Conservation (phyloP, 176 grass and related monocot species). For the Luzula sylvatica region DNA sequence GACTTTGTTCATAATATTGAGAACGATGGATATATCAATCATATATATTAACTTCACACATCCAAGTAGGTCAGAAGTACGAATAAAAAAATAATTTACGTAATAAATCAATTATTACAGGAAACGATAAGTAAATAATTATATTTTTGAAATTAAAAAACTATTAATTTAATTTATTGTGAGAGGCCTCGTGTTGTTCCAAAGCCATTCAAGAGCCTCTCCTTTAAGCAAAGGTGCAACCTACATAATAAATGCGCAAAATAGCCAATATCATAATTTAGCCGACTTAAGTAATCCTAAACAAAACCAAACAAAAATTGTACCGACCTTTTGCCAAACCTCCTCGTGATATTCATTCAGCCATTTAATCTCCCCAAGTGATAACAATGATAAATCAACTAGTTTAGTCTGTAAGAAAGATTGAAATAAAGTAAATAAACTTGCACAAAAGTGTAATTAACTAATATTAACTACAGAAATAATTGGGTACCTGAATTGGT, state of each 20-base stretch:
- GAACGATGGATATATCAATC: too few relatives aligned
- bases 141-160: too few relatives aligned
- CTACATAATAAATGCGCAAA: constrained; percentile 23
- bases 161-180: too few relatives aligned
- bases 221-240: constrained; percentile 67
- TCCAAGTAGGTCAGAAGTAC: too few relatives aligned
- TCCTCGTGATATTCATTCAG: constrained; percentile 62
- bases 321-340: constrained; percentile 83
- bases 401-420: constrained; percentile 48
- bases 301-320: neutral
- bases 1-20: too few relatives aligned
- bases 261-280: neutral
- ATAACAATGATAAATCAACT: constrained; percentile 54
- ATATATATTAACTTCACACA: too few relatives aligned
- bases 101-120: too few relatives aligned
- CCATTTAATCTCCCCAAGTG: constrained; percentile 64
- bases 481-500: constrained; percentile 77
- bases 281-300: neutral
- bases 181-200: constrained; percentile 68
- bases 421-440: neutral
- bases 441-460: too few relatives aligned
- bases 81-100: too few relatives aligned
- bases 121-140: too few relatives aligned
- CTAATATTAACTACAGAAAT: neutral
- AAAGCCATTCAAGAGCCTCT: constrained; percentile 54